phyloP scores from a whole-genome alignment of 2,329 filamentous ascomycete species.

The Beauveria brongniartii region DNA sequence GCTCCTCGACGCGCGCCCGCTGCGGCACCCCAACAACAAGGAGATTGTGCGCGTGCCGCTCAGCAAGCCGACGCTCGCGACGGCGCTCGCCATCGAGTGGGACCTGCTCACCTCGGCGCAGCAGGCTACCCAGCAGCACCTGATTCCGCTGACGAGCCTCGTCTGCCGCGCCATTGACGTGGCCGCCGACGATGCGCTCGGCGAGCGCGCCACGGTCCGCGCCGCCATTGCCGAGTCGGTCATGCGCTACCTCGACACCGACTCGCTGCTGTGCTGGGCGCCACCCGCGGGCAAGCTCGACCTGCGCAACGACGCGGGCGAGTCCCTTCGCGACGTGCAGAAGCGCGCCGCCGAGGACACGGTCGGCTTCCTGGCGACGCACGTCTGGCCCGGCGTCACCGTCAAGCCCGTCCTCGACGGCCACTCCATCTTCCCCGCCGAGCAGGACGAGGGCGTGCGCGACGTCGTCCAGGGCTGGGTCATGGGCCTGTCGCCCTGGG shows the following conservation, averaged over 20 bases:
- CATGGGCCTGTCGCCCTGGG: conserved; percentile 60
- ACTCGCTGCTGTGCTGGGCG: conserved; percentile 87
- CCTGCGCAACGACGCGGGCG: conserved; percentile 36
- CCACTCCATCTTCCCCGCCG: conserved; percentile 65
- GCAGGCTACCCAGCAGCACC: conserved; percentile 76
- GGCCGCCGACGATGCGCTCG: conserved; percentile 49
- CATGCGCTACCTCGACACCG: conserved; percentile 83
- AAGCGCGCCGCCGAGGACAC: conserved; percentile 60
- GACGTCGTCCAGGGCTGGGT: conserved; percentile 76
- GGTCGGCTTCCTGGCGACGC: conserved; percentile 59
- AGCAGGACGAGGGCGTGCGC: conserved; percentile 66
- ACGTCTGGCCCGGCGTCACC: conserved; percentile 76
- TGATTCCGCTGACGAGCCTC: conserved; percentile 84
- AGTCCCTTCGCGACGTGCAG: conserved; percentile 66
- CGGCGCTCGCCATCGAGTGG: conserved; percentile 88
- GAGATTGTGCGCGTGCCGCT: conserved; percentile 62
- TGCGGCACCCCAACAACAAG: conserved; percentile 70
- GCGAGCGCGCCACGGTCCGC: conserved; percentile 45
- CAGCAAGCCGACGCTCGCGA: conserved; percentile 72
- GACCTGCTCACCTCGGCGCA: conserved; percentile 73
- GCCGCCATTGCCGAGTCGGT: conserved; percentile 57
- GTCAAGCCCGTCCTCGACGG: conserved; percentile 74
- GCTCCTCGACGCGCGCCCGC: conserved; percentile 67
- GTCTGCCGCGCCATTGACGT: conserved; percentile 80
- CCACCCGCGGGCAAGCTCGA: conserved; percentile 44